Evolutionary conservation across 140 eudicot species (phyloP).

Genomic region (Stevia rebaudiana): DNA sequence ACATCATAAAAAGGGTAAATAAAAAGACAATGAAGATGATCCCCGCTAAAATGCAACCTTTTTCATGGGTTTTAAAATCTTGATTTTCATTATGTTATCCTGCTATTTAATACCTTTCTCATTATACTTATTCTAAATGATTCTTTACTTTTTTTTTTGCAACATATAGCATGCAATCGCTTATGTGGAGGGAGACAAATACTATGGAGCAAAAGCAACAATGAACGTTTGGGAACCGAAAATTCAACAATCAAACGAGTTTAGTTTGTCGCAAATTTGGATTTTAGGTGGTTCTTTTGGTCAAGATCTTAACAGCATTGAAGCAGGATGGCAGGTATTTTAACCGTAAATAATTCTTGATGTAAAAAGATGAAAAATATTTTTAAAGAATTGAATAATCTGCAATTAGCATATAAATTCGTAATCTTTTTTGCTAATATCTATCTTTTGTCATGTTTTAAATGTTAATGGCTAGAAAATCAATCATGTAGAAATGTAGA

Average conservation of each 20-base stretch:
- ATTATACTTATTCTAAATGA: background rate
- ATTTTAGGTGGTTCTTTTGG: constrained; percentile 89
- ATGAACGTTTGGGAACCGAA: constrained; percentile 96
- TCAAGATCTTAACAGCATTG: constrained; percentile 96
- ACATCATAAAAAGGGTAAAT: background rate
- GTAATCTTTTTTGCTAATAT: background rate
- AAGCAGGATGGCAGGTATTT: constrained; percentile 99
- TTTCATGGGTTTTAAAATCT: background rate
- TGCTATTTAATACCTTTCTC: background rate
- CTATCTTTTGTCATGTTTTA: constrained; percentile 10
- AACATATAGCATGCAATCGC: constrained; percentile 79
- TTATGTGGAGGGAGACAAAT: constrained; percentile 88
- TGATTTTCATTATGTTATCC: background rate
- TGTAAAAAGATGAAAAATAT: background rate
- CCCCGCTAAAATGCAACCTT: background rate
- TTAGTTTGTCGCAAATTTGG: constrained; percentile 90
- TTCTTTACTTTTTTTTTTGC: background rate
- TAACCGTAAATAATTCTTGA: constrained; percentile 3
- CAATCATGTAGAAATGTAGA: constrained; percentile 10
- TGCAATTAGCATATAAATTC: background rate
- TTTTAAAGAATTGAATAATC: background rate
- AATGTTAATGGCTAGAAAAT: constrained; percentile 9
- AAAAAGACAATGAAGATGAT: background rate
- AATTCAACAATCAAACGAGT: constrained; percentile 86
- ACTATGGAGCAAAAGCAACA: constrained; percentile 90